A percentile compares a stretch with the other conserved stretches of the same genome.
Evolutionary conservation across 2,329 filamentous ascomycete genomes (phyloP).

Genomic region (Penicillium psychrosexuale): DNA sequence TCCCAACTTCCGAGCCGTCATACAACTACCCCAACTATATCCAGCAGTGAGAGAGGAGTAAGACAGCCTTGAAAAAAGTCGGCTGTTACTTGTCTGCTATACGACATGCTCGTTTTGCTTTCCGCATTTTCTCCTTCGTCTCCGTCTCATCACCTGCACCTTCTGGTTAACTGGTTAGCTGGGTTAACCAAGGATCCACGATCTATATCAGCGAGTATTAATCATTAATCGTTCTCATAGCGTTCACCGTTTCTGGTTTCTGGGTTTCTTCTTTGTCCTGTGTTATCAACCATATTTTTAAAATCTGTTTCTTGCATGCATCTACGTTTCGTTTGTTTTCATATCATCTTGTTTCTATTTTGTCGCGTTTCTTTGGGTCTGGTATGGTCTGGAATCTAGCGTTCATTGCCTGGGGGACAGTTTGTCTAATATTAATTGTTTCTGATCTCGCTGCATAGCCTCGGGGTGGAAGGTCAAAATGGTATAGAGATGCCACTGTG

Average conservation of each 20-base stretch:
- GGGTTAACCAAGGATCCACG: slow-evolving; percentile 12
- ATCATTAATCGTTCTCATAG: slow-evolving; percentile 23
- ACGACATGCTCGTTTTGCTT: background rate
- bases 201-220: slow-evolving; percentile 21
- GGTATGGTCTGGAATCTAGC: slow-evolving; percentile 2
- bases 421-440: slow-evolving; percentile 11
- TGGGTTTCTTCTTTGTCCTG: slow-evolving; percentile 4
- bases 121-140: slow-evolving; percentile 5
- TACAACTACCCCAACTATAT: slow-evolving; percentile 33
- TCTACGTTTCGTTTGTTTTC: slow-evolving; percentile 1
- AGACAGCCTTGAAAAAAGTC: background rate
- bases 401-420: slow-evolving; percentile 1
- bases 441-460: slow-evolving; percentile 4
- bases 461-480: slow-evolving; percentile 1
- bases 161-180: slow-evolving; percentile 12
- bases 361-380: slow-evolving; percentile 1
- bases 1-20: slow-evolving; percentile 32
- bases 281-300: slow-evolving; percentile 3
- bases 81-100: slow-evolving; percentile 2
- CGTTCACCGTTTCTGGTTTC: slow-evolving; percentile 7
- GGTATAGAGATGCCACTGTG: background rate
- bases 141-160: background rate
- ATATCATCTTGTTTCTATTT: background rate
- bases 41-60: slow-evolving; percentile 21
- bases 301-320: background rate